phyloP scores from a whole-genome alignment of 257 asterid genomes.

The Handroanthus guayacan region DNA sequence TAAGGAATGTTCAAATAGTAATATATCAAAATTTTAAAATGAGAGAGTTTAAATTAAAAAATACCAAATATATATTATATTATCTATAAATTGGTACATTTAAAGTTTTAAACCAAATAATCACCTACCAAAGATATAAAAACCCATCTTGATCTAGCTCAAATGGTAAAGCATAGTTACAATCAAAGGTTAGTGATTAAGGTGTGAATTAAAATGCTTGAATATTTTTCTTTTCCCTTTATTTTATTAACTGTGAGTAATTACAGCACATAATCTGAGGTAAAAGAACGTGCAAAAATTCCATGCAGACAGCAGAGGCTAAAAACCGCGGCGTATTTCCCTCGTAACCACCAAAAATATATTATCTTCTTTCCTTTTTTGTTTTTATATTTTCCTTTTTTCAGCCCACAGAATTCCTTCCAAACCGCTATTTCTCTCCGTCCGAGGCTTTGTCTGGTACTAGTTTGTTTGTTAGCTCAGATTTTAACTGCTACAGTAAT shows the following conservation, averaged over 20 bases:
- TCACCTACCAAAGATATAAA: too few species aligned
- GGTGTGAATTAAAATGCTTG: too few species aligned
- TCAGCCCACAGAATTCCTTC: conserved; percentile 32
- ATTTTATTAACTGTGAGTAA: background rate
- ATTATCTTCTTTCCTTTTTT: background rate
- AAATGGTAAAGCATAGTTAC: too few species aligned
- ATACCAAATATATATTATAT: too few species aligned
- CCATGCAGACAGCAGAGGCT: background rate
- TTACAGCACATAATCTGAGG: background rate
- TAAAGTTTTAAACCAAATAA: too few species aligned
- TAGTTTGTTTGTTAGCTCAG: conserved; percentile 43
- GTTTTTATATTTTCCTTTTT: background rate
- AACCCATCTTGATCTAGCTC: too few species aligned
- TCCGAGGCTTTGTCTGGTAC: conserved; percentile 40
- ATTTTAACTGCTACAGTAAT: conserved; percentile 30
- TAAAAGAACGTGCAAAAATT: background rate
- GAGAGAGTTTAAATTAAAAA: too few species aligned
- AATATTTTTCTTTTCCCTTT: too few species aligned
- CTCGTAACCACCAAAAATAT: background rate
- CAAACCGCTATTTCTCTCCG: conserved; percentile 24
- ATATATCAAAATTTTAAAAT: too few species aligned
- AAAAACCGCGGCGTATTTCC: conserved; percentile 15
- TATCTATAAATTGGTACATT: too few species aligned
- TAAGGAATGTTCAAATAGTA: too few species aligned
- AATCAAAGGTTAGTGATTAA: too few species aligned